Base-by-base conservation (phyloP, 345 rosid species). In the Sisymbrium altissimum region DNA sequence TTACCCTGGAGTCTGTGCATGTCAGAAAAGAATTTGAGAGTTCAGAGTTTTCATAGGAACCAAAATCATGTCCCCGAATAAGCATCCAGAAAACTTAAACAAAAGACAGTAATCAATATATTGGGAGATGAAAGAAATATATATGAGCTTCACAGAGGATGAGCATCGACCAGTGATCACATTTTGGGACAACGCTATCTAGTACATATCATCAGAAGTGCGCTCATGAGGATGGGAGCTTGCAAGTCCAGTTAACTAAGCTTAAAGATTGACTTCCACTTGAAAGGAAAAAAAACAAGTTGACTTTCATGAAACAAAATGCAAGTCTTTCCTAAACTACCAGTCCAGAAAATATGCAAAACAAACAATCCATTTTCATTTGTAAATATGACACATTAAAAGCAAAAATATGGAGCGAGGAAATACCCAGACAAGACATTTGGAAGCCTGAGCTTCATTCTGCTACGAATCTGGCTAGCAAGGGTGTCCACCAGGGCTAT, bases 1-100 rank as follows among this genome's bases (percentile, higher is more conserved):
- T 90, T 95, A 33, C 98, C 96, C 78, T 92, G 99, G 78, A 95
- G 90, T 79, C 99, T 92, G 86, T 77, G 81, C 90, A 50, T 50
- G 61, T 86, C 90, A 63, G 91, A 85, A 77, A 87, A 70, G n/a
- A 87, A 89, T 83, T 88, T 84, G 50, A 73, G 70, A 49, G 87
- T 90, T 33, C 85, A 72, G 79, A 32, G 9, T n/a, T 30, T 64
- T 32, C 66, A 49, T n/a, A 39, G 48, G 55, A 64, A 64, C 35
- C 45, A 56, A 46, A 46, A 71, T 48, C 23, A 56, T 46, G 53
- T 63, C 40, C 36, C 14, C 12, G 8, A 64, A 70, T 29, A 63
- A 70, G 18, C 54, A 76, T 64, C 54, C 43, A 70, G 67, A 70
- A 46, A 59, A 65, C 63, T 30, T 32, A 21, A 62, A 53, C 29